Percentiles rank a stretch among this genome's conserved stretches.
Evolutionary conservation across 441 rosid genomes (phyloP).

Genomic region (Populus hybrid): DNA sequence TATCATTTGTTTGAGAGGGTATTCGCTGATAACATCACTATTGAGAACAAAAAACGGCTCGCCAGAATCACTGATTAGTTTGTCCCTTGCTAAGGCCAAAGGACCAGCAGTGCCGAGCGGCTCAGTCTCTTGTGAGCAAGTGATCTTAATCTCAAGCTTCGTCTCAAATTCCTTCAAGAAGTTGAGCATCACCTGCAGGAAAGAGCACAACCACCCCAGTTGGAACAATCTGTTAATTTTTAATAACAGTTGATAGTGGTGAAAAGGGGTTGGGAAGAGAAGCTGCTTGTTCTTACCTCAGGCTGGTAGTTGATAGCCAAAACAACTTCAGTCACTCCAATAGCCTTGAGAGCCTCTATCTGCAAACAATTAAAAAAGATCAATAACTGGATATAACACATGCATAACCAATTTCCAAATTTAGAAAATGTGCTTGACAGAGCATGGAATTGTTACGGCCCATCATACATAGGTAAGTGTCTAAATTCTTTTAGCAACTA

Average conservation of each 20-base stretch:
- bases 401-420: neutral
- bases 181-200: constrained; percentile 77
- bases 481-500: too few species aligned
- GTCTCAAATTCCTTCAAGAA: constrained; percentile 89
- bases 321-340: constrained; percentile 93
- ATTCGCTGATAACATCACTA: constrained; percentile 96
- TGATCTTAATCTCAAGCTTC: constrained; percentile 83
- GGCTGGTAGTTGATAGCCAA: constrained; percentile 97
- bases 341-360: constrained; percentile 93
- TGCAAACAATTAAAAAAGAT: constrained; percentile 26
- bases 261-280: neutral
- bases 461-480: neutral
- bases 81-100: constrained; percentile 92
- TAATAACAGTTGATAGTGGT: neutral
- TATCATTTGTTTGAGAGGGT: constrained; percentile 78
- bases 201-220: constrained; percentile 10
- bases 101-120: constrained; percentile 99
- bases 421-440: constrained; percentile 2
- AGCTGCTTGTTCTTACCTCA: constrained; percentile 44
- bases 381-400: neutral
- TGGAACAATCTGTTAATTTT: neutral
- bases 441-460: neutral
- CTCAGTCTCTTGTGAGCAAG: constrained; percentile 98
- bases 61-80: constrained; percentile 72
- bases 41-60: constrained; percentile 95